These are phyloP conservation scores for Hericium coralloides DNA, from an alignment of 768 basidiomycete genomes.

Conservation along the genomic window DNA sequence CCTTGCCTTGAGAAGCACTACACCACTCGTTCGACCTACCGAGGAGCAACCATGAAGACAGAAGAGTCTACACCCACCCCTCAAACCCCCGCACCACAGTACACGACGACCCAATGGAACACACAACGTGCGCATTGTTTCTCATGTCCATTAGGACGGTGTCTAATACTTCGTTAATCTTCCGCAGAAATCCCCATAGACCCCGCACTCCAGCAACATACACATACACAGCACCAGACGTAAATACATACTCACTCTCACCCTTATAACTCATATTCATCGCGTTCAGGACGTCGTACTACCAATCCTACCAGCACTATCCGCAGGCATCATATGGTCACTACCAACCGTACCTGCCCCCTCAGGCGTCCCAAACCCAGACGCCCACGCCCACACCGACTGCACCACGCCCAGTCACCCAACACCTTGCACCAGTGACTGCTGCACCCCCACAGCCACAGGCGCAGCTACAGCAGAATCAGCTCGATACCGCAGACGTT, in stretches of 20 bases:
- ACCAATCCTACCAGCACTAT: slow-evolving; percentile 16
- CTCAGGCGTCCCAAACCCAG: slow-evolving; percentile 18
- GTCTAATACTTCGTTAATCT: background rate
- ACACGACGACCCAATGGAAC: background rate
- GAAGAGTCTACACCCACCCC: too few species aligned
- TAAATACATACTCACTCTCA: background rate
- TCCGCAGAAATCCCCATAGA: slow-evolving; percentile 15
- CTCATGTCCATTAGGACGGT: background rate
- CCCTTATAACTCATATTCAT: slow-evolving; percentile 1
- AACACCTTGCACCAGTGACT: slow-evolving; percentile 20
- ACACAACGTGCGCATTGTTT: background rate
- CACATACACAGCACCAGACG: slow-evolving; percentile 12
- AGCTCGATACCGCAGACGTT: slow-evolving; percentile 58
- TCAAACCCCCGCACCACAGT: background rate
- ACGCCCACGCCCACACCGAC: slow-evolving; percentile 4
- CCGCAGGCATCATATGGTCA: slow-evolving; percentile 23
- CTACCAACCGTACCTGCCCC: slow-evolving; percentile 17
- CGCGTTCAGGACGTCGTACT: slow-evolving; percentile 10
- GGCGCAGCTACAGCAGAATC: slow-evolving; percentile 5
- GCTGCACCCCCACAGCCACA: slow-evolving; percentile 4
- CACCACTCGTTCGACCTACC: too few species aligned
- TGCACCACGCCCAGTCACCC: slow-evolving; percentile 11
- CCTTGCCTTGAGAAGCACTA: too few species aligned
- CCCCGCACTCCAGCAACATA: slow-evolving; percentile 15
- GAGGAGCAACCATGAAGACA: too few species aligned